phyloP scores from a whole-genome alignment of 352 stramenopile species.

The Phytopythium vexans region DNA sequence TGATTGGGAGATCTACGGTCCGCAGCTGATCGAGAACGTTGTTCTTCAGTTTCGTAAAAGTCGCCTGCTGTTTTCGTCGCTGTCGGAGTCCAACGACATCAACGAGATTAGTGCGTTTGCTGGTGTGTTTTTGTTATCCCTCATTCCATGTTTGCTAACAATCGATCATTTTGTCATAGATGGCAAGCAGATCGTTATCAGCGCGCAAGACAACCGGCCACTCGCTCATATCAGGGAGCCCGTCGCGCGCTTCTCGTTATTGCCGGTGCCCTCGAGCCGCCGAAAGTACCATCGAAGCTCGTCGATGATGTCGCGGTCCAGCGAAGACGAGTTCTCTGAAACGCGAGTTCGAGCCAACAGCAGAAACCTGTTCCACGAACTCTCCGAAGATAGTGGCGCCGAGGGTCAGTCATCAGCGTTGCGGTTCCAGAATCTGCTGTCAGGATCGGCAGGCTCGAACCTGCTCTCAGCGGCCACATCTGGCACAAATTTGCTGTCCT shows the following conservation, averaged over 20 bases:
- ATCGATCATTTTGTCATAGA: slow-evolving; percentile 31
- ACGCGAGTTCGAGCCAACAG: slow-evolving; percentile 25
- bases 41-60: slow-evolving; percentile 85
- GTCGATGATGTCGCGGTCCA: slow-evolving; percentile 26
- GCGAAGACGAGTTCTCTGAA: slow-evolving; percentile 21
- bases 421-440: slow-evolving; percentile 69
- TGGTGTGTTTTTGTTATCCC: background rate
- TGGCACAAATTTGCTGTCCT: slow-evolving; percentile 59
- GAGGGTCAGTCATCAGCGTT: slow-evolving; percentile 37
- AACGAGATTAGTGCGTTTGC: slow-evolving; percentile 76
- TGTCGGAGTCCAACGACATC: slow-evolving; percentile 81
- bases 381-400: slow-evolving; percentile 19
- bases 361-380: slow-evolving; percentile 40
- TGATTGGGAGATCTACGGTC: slow-evolving; percentile 88
- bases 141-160: slow-evolving; percentile 7
- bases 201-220: slow-evolving; percentile 60
- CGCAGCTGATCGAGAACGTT: slow-evolving; percentile 83
- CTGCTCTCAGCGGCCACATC: slow-evolving; percentile 59
- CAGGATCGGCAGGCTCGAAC: slow-evolving; percentile 57
- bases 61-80: slow-evolving; percentile 79
- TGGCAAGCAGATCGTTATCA: slow-evolving; percentile 69
- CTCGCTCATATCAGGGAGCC: slow-evolving; percentile 71
- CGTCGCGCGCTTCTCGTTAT: slow-evolving; percentile 74
- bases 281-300: slow-evolving; percentile 49
- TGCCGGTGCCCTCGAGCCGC: slow-evolving; percentile 60